These are phyloP conservation scores for Fusarium sp. DNA, from an alignment of 2,329 filamentous ascomycete genomes.

Conservation along the genomic window DNA sequence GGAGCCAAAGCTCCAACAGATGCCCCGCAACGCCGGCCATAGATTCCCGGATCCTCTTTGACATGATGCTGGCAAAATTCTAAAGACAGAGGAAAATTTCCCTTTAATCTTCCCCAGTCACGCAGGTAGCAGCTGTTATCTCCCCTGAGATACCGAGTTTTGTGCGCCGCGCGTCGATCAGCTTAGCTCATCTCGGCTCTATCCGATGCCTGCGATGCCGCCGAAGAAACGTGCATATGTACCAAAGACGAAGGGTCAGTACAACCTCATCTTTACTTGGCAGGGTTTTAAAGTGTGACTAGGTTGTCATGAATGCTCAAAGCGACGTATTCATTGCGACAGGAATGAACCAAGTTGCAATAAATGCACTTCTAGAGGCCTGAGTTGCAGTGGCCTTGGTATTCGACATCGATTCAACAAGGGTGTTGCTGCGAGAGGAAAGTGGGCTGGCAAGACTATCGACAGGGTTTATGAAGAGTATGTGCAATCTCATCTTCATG, in stretches of 20 bases:
- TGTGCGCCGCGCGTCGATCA: constrained; percentile 10
- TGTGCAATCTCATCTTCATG: fast-evolving
- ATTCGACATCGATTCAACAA: constrained; percentile 42
- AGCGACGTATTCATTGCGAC: constrained; percentile 40
- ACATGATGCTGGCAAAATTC: constrained; percentile 18
- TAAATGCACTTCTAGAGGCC: constrained; percentile 34
- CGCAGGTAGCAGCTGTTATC: not conserved
- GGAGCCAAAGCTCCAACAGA: not conserved
- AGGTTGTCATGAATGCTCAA: constrained; percentile 42
- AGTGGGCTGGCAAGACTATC: constrained; percentile 42
- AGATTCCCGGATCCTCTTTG: not conserved
- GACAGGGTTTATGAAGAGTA: constrained; percentile 37
- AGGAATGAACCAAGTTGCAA: constrained; percentile 32
- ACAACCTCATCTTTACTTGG: not conserved
- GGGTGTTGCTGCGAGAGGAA: constrained; percentile 39
- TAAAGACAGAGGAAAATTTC: not conserved
- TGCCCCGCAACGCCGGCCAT: constrained; percentile 8
- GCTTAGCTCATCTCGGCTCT: not conserved
- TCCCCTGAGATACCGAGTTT: not conserved
- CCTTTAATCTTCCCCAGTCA: not conserved
- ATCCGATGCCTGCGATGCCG: constrained; percentile 26
- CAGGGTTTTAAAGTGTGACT: fast-evolving
- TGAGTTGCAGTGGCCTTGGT: constrained; percentile 39
- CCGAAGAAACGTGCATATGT: constrained; percentile 41
- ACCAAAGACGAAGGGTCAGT: constrained; percentile 39